Evolutionary conservation across 192 early-diverging fungal genomes (phyloP), one percentile per base, ranked within the genome.

Genomic region (Funneliformis geosporum): DNA sequence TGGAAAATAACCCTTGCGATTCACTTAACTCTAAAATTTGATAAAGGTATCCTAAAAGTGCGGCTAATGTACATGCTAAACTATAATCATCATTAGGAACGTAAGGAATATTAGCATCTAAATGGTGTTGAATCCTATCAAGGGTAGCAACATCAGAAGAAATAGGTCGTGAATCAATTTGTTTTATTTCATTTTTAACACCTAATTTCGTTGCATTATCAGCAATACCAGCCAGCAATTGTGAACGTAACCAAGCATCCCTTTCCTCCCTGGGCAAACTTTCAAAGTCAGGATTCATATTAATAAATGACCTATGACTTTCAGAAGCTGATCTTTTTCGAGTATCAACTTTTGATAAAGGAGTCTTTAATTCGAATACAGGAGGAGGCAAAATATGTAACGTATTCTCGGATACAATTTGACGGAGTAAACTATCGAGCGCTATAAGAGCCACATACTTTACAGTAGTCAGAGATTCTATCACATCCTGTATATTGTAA

Each of bases 61-160:
- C 87, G 25, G 89, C 89, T 21, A 90, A 71, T 18, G 89, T 81
- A 80, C 89, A 90, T 40, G 85, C 87, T 47, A 90, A 75, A 67
- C 85, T 86, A 66, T 88, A 89, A 79, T 90, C 86, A 72, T 87
- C 82, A 61, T 81, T 85, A 21, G 81, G 79, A 66, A 85, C 81
- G 23, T 84, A n/a, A 11, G 79, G 39, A 5, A 21, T 69, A 28
- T 71, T 77, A 16, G 69, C 66, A 25, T 85, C 55, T 60, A 78
- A 39, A 28, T 59, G 83, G 60, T 12, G 78, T 61, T 8, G 76
- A 55, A 55, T 83, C 65, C 28, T 79, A 42, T 33, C 55, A 11
- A 44, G 60, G 16, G 44, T 72, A 33, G 28, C 38, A 28, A 79
- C 47, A 44, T 73, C 70, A 42, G 70, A 79, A 60, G 68, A 47